phyloP scores from a whole-genome alignment of 1,284 basidiomycete genomes.

The Tilletia setariae region DNA sequence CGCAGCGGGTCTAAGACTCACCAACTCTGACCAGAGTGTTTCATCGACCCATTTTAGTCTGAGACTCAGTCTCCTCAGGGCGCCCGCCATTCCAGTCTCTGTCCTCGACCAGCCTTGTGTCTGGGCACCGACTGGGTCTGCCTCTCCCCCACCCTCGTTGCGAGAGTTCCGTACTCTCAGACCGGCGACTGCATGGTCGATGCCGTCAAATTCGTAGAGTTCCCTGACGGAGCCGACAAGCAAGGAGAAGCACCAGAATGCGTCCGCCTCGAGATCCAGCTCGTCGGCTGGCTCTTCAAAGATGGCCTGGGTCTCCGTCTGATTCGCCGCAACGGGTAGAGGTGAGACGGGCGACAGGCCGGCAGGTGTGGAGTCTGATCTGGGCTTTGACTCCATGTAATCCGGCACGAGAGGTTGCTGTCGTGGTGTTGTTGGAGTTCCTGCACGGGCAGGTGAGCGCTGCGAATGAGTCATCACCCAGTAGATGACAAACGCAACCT shows the following conservation, averaged over 20 bases:
- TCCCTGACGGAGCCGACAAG: conserved; percentile 49
- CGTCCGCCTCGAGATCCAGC: conserved; percentile 41
- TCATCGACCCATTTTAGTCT: conserved; percentile 40
- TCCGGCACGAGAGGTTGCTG: conserved; percentile 1
- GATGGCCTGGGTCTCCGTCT: neutral
- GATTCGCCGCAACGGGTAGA: neutral
- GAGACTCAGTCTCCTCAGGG: conserved; percentile 38
- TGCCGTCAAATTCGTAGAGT: conserved; percentile 47
- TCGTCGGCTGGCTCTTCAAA: neutral
- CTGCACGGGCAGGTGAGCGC: neutral
- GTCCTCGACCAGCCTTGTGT: conserved; percentile 1
- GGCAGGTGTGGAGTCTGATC: too few species aligned
- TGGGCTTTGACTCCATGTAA: neutral
- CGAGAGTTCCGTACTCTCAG: conserved; percentile 19
- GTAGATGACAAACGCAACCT: conserved; percentile 46
- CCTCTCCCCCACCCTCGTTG: neutral
- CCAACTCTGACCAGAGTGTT: conserved; percentile 36
- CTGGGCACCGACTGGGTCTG: neutral
- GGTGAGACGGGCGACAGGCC: neutral
- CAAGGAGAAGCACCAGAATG: conserved; percentile 52
- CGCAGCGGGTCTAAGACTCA: too few species aligned
- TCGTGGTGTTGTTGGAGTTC: neutral
- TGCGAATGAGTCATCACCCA: conserved; percentile 28
- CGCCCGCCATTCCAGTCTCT: conserved; percentile 39
- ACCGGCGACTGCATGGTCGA: conserved; percentile 30